These are phyloP conservation scores for Sergeia podlipaevii DNA, from an alignment of 208 protist species.

Conservation along the genomic window DNA sequence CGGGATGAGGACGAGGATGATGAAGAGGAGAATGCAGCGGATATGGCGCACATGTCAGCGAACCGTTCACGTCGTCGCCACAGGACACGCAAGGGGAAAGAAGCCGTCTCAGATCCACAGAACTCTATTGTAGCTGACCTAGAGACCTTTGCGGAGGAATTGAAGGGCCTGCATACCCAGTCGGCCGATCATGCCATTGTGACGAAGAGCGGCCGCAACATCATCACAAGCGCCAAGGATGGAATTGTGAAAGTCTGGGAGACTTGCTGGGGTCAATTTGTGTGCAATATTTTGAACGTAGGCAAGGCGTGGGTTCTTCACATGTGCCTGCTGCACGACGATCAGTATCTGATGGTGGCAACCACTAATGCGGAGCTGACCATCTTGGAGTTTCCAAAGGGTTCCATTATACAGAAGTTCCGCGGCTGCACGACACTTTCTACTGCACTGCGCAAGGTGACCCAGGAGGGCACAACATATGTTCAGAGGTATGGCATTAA, in stretches of 20 bases:
- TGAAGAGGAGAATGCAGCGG: constrained; percentile 12
- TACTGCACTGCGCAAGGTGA: constrained; percentile 45
- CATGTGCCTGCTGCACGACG: constrained; percentile 65
- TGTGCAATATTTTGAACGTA: constrained; percentile 62
- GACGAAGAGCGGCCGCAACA: constrained; percentile 23
- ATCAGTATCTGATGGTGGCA: constrained; percentile 71
- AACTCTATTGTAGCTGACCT: constrained; percentile 24
- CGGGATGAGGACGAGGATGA: constrained; percentile 20
- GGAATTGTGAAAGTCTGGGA: constrained; percentile 82
- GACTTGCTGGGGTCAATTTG: constrained; percentile 39
- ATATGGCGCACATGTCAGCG: not conserved
- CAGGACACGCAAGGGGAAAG: not conserved
- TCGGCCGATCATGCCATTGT: constrained; percentile 62
- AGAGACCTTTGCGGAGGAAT: constrained; percentile 28
- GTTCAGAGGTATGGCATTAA: constrained; percentile 69
- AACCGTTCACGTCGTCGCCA: not conserved
- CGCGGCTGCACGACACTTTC: constrained; percentile 60
- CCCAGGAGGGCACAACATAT: constrained; percentile 44
- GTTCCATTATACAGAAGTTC: constrained; percentile 69
- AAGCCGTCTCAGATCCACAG: not conserved
- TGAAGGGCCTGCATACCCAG: constrained; percentile 51
- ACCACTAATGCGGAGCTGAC: constrained; percentile 81
- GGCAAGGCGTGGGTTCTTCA: constrained; percentile 68
- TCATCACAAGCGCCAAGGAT: constrained; percentile 76
- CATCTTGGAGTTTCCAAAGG: constrained; percentile 61